Base-by-base conservation (phyloP, 257 asterid genomes). In the Solanum etuberosum region DNA sequence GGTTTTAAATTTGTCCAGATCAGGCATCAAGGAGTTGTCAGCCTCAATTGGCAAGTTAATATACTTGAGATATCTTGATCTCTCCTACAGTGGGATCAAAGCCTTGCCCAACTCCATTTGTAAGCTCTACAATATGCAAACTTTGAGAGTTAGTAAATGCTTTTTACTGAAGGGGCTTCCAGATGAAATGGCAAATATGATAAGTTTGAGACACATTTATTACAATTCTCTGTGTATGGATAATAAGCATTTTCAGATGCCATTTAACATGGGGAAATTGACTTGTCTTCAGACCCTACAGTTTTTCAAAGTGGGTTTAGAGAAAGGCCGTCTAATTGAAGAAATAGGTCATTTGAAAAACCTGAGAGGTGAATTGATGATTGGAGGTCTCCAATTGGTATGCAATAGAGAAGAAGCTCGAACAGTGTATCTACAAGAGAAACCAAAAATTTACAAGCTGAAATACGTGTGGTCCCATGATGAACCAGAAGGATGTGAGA, bases 1-100 rank as follows among this genome's bases (percentile, higher is more conserved):
- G n/a, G 86, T 85, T 31, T 71, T 90, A 82, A 51, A 87, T 51
- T 23, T 87, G 23, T 35, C 34, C 6, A 63, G 4, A 12, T 6
- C 5, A 14, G 21, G 38, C 6, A 3, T 46, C 29, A 20, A 20
- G 11, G 84, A 82, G 14, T 51, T 88, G 29, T 87, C 92, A 3
- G 57, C 12, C 57, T 72, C 61, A 54, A 51, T 90, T 2, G 65
- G 85, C 7, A 73, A 16, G 88, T 38, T 90, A 48, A 85, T 34
- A 63, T 74, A 38, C 59, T 84, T 87, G 11, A 86, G 88, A 42
- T 82, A 80, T 72, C 88, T 90, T 63, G 90, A 87, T 78, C 73
- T 90, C 72, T 80, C 87, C 1, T 0, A 27, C 15, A 85, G 88
- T 21, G 4, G 1, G 3, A 87, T 88, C 35, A 5, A 2, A 4